These are phyloP conservation scores for Fusarium globosum DNA, from an alignment of 2,329 filamentous ascomycete genomes.

Conservation along the genomic window DNA sequence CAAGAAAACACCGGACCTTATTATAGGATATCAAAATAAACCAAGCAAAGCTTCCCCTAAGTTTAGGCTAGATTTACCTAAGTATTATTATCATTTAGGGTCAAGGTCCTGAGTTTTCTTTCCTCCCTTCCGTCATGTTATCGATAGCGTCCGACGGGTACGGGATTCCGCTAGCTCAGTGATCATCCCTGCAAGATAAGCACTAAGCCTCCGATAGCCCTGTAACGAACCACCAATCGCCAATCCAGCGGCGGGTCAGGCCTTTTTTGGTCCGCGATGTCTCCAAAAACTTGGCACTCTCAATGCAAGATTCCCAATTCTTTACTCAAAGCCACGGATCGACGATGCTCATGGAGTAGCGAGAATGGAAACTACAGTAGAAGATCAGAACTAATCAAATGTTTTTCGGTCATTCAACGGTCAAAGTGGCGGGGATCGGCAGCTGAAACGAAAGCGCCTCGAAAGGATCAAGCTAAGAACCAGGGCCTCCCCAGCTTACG, in stretches of 20 bases:
- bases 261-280: background rate
- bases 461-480: background rate
- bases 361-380: rapidly evolving
- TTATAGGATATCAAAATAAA: too few species aligned
- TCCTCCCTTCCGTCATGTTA: background rate
- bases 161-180: background rate
- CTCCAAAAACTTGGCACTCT: background rate
- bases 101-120: too few species aligned
- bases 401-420: background rate
- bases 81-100: too few species aligned
- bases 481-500: conserved; percentile 1
- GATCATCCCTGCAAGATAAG: conserved; percentile 8
- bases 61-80: too few species aligned
- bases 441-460: conserved; percentile 6
- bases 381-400: background rate
- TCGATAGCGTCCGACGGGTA: background rate
- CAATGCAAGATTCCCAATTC: background rate
- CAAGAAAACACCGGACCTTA: too few species aligned
- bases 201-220: background rate
- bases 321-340: rapidly evolving
- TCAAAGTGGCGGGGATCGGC: background rate
- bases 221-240: background rate
- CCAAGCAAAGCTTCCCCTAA: too few species aligned
- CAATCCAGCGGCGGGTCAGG: background rate
- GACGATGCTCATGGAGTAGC: rapidly evolving